These are phyloP conservation scores for Albifimbria verrucaria DNA, from an alignment of 2,329 filamentous ascomycete species.

Conservation along the genomic window DNA sequence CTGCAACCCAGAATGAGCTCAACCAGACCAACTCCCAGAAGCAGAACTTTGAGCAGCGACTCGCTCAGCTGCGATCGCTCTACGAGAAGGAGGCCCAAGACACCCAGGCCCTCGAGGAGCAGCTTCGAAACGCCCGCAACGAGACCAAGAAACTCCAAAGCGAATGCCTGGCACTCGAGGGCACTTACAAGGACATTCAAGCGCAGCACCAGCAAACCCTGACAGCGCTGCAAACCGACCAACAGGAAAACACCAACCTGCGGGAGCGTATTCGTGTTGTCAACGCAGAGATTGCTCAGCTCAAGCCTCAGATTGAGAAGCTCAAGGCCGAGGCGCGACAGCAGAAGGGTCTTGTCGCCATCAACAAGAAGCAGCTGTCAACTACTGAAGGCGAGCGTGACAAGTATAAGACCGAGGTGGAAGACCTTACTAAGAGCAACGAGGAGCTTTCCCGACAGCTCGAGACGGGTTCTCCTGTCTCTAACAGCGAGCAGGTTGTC, in stretches of 20 bases:
- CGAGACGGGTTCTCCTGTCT: conserved; percentile 47
- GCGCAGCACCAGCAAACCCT: conserved; percentile 75
- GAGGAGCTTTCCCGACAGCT: conserved; percentile 55
- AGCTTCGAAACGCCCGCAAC: conserved; percentile 69
- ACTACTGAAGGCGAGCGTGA: conserved; percentile 88
- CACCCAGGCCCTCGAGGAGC: conserved; percentile 80
- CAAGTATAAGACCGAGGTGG: conserved; percentile 77
- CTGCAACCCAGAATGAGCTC: conserved; percentile 75
- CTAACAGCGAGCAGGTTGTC: conserved; percentile 48
- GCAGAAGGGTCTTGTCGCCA: conserved; percentile 93
- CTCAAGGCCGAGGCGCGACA: conserved; percentile 87
- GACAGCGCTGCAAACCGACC: conserved; percentile 75
- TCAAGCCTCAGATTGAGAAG: conserved; percentile 92
- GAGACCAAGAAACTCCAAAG: conserved; percentile 82
- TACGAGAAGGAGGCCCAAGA: conserved; percentile 94
- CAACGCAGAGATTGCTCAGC: conserved; percentile 76
- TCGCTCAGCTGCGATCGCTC: conserved; percentile 79
- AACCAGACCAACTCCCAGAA: conserved; percentile 82
- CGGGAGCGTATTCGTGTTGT: conserved; percentile 84
- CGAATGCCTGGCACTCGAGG: conserved; percentile 81
- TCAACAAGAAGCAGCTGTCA: conserved; percentile 95
- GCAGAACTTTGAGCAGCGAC: conserved; percentile 83
- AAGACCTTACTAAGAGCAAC: conserved; percentile 61
- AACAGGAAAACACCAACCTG: conserved; percentile 79
- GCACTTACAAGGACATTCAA: conserved; percentile 75